phyloP scores from a whole-genome alignment of 2,329 filamentous ascomycete genomes.

The Aureobasidium sp. region DNA sequence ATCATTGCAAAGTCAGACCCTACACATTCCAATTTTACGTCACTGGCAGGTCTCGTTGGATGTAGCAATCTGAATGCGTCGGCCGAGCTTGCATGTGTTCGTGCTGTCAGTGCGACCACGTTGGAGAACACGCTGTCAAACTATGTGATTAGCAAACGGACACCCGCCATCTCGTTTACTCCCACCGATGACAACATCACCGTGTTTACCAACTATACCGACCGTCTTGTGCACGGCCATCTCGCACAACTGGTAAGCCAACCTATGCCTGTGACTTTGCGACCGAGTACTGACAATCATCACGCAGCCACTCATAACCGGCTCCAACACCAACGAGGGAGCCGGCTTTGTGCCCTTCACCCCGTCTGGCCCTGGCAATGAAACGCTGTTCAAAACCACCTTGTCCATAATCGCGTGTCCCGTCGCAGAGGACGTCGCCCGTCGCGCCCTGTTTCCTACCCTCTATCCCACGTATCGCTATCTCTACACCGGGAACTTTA shows the following conservation, averaged over 20 bases:
- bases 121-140: constrained; percentile 14
- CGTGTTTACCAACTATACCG: constrained; percentile 18
- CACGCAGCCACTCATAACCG: constrained; percentile 18
- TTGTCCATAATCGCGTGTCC: constrained; percentile 18
- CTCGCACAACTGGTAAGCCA: constrained; percentile 17
- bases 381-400: constrained; percentile 15
- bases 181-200: constrained; percentile 18
- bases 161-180: constrained; percentile 16
- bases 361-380: constrained; percentile 15
- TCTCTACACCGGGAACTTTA: constrained; percentile 34
- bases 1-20: constrained; percentile 13
- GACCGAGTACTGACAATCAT: neutral
- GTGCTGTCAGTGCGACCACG: neutral
- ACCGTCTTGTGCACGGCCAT: constrained; percentile 14
- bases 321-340: constrained; percentile 20
- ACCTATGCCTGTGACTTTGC: neutral
- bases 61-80: neutral
- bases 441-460: constrained; percentile 3
- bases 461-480: constrained; percentile 34
- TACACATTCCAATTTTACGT: constrained; percentile 11
- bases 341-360: constrained; percentile 19
- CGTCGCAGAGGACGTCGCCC: constrained; percentile 8
- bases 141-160: constrained; percentile 7
- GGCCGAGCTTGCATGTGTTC: constrained; percentile 1
- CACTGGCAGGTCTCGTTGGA: constrained; percentile 7